These are phyloP conservation scores for Buxus sempervirens DNA, from an alignment of 164 flowering plant genomes.

Conservation along the genomic window DNA sequence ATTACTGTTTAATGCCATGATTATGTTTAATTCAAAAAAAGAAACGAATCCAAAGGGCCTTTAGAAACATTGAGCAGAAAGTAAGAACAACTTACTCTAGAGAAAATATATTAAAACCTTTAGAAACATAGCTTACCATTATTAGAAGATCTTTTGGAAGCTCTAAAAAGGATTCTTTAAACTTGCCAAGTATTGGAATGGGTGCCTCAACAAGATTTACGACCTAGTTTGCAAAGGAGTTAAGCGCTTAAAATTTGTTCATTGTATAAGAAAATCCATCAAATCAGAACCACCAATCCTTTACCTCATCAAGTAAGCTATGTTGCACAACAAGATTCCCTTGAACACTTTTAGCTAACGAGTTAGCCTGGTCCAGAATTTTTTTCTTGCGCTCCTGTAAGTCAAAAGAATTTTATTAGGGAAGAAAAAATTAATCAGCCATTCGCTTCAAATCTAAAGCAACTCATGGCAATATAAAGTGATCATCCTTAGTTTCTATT, in stretches of 20 bases:
- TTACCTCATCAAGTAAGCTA: slow-evolving; percentile 76
- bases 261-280: neutral
- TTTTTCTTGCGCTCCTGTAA: slow-evolving; percentile 67
- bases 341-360: slow-evolving; percentile 61
- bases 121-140: slow-evolving; percentile 49
- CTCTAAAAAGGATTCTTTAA: slow-evolving; percentile 74
- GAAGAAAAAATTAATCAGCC: too few relatives aligned
- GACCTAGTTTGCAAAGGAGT: slow-evolving; percentile 40
- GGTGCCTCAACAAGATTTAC: slow-evolving; percentile 97
- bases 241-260: neutral
- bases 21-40: too few relatives aligned
- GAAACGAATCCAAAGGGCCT: too few relatives aligned
- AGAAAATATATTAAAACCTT: neutral
- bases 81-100: too few relatives aligned
- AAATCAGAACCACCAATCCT: neutral
- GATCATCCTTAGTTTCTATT: neutral
- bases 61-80: too few relatives aligned
- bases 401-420: slow-evolving; percentile 1
- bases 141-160: slow-evolving; percentile 83
- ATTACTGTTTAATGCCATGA: too few relatives aligned
- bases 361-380: slow-evolving; percentile 48
- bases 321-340: slow-evolving; percentile 46
- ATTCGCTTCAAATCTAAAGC: too few relatives aligned
- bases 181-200: slow-evolving; percentile 76
- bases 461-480: too few relatives aligned